Percentiles rank a stretch among this genome's conserved stretches.
Conservation (phyloP, 1,284 basidiomycete species). For the Mycena sp. region DNA sequence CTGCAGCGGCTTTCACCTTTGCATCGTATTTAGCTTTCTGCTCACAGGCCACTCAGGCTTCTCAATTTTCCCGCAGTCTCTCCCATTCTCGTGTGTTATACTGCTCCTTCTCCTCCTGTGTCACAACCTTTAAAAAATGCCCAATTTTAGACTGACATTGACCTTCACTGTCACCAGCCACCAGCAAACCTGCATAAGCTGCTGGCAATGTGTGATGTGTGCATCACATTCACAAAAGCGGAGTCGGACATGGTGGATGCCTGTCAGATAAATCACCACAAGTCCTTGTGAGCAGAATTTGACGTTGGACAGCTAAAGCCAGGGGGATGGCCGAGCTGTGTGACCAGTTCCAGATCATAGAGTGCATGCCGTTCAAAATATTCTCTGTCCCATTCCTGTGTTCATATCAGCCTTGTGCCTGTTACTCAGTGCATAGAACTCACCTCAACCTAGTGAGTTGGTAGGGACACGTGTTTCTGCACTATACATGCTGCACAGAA, state of each 20-base stretch:
- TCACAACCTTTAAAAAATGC: no score
- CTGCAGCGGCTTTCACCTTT: no score
- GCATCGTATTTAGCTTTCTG: no score
- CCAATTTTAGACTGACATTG: no score
- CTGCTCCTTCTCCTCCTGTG: no score
- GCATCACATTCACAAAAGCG: slow-evolving; percentile 23
- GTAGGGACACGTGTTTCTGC: no score
- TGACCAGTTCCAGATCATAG: not conserved
- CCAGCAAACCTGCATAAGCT: not conserved
- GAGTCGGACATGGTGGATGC: slow-evolving; percentile 17
- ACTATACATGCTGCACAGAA: no score
- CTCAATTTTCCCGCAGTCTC: no score
- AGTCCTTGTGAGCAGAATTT: not conserved
- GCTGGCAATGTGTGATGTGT: not conserved
- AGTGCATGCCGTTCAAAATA: slow-evolving; percentile 28
- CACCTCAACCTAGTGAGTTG: no score
- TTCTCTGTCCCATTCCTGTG: slow-evolving; percentile 27
- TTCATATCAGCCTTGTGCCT: not conserved
- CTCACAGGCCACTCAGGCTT: no score
- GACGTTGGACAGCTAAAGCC: not conserved
- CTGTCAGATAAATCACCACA: slow-evolving; percentile 20
- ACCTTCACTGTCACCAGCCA: slow-evolving; percentile 5
- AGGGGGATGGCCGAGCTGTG: slow-evolving; percentile 14
- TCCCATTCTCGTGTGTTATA: no score
- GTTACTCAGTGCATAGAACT: no score